phyloP scores from a whole-genome alignment of 2,329 filamentous ascomycete genomes.

The Colletotrichum cordylinicola region DNA sequence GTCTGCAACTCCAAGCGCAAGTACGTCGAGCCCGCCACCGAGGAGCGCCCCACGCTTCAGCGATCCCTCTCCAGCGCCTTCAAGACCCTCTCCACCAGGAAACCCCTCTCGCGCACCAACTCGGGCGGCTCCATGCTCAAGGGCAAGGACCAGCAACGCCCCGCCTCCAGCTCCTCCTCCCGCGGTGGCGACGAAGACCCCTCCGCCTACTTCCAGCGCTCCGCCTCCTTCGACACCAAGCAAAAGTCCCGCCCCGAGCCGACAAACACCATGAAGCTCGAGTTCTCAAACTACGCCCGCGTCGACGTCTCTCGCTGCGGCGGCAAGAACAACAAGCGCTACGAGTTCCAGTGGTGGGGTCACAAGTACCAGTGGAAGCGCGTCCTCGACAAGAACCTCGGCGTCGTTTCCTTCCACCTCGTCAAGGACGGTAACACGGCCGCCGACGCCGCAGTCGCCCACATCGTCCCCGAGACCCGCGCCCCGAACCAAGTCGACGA shows the following conservation, averaged over 20 bases:
- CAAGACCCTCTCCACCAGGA: conserved; percentile 46
- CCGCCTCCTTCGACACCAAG: conserved; percentile 36
- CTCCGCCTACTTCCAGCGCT: conserved; percentile 29
- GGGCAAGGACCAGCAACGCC: conserved; percentile 31
- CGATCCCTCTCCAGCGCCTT: conserved; percentile 56
- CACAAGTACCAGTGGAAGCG: conserved; percentile 85
- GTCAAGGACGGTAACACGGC: conserved; percentile 67
- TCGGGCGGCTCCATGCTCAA: conserved; percentile 37
- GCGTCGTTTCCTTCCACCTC: conserved; percentile 80
- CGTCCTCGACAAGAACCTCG: conserved; percentile 70
- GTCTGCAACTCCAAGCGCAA: conserved; percentile 85
- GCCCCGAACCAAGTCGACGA: conserved; percentile 72
- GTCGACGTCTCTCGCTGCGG: conserved; percentile 80
- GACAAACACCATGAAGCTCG: conserved; percentile 83
- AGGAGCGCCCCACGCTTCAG: conserved; percentile 46
- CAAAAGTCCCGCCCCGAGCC: conserved; percentile 51
- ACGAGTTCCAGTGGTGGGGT: conserved; percentile 96
- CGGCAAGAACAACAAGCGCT: conserved; percentile 72
- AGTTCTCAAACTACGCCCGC: conserved; percentile 97
- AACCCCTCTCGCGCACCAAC: conserved; percentile 39
- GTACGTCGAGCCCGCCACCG: conserved; percentile 60
- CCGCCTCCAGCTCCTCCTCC: conserved; percentile 40
- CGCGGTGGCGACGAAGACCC: conserved; percentile 38
- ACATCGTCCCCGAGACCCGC: conserved; percentile 82
- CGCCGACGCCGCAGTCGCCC: conserved; percentile 65